Evolutionary conservation across 2,329 filamentous ascomycete genomes (phyloP), one percentile per base, ranked within the genome.

Genomic region (Colletotrichum ledebouriae): DNA sequence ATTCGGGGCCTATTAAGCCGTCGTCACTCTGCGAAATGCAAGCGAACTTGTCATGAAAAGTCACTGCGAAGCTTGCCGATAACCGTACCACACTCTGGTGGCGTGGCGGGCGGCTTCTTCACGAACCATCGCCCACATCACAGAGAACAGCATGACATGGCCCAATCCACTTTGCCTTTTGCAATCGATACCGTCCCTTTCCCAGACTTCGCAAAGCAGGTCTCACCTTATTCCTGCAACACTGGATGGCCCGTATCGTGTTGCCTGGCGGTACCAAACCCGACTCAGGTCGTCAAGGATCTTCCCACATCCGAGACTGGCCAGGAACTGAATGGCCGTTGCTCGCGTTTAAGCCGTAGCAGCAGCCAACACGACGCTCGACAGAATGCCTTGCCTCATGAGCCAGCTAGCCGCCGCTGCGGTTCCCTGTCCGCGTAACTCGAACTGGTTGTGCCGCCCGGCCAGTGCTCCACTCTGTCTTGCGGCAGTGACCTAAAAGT

Each of bases 191-290:
- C 33, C 22, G 50, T 60, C 9, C 22, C 39, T 17, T 57, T 15
- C 5, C 13, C 13, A 33, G 39, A 57, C 44, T 37, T 39, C 46
- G 58, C 46, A 41, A 41, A 33, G 3, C 59, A 56, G 42, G 63
- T 63, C 63, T 67, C 63, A 62, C 34, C 44, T 62, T 50, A 62
- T 67, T 67, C 63, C 63, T 67, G 58, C 63, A 52, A 37, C 29
- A 50, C 13, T 47, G 39, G 5, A 25, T 34, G 33, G 44, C 55
- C 63, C 29, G 22, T 50, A 52, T 57, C 34, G 50, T 67, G 64
- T 53, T 63, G 59, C 59, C 64, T 63, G 53, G 64, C 59, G 59
- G 22, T 46, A 12, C 33, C 11, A 17, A n/a, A 34, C 42, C 34
- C 58, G 64, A 67, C 44, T 46, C 53, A 49, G 59, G 12, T 25